Percentiles rank a stretch among this genome's conserved stretches.
Evolutionary conservation across 257 asterid genomes (phyloP).

Genomic region (Gardenia jasminoides): DNA sequence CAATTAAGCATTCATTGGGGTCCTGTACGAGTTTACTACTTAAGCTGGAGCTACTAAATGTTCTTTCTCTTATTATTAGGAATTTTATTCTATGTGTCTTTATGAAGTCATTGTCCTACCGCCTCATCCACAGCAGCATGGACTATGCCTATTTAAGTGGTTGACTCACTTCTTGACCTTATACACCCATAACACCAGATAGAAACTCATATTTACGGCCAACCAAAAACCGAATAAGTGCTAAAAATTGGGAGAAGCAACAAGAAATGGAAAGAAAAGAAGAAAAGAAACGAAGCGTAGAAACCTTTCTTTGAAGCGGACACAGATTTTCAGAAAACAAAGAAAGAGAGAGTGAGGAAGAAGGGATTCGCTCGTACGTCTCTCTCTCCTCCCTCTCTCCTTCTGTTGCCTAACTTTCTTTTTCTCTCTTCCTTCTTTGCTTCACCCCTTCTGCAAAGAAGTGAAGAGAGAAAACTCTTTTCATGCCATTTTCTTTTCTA

Average conservation of each 20-base stretch:
- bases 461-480: constrained; percentile 34
- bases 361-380: constrained; percentile 37
- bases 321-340: neutral
- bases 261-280: neutral
- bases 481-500: constrained; percentile 9
- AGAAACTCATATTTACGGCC: neutral
- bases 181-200: constrained; percentile 2
- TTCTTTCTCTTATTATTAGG: too few relatives aligned
- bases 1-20: neutral
- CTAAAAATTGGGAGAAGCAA: neutral
- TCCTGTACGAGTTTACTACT: neutral
- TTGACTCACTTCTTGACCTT: neutral
- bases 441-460: constrained; percentile 47
- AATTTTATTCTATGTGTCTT: too few relatives aligned
- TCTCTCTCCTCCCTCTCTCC: constrained; percentile 28
- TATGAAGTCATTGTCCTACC: too few relatives aligned
- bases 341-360: constrained; percentile 21
- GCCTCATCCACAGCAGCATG: too few relatives aligned
- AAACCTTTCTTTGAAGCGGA: neutral
- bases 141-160: neutral
- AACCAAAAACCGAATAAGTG: constrained; percentile 3
- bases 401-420: constrained; percentile 25
- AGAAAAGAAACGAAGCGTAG: neutral
- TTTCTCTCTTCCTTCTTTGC: constrained; percentile 49
- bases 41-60: neutral